Conservation (phyloP, 805 yeast species). For the Candida ipomoeae region DNA sequence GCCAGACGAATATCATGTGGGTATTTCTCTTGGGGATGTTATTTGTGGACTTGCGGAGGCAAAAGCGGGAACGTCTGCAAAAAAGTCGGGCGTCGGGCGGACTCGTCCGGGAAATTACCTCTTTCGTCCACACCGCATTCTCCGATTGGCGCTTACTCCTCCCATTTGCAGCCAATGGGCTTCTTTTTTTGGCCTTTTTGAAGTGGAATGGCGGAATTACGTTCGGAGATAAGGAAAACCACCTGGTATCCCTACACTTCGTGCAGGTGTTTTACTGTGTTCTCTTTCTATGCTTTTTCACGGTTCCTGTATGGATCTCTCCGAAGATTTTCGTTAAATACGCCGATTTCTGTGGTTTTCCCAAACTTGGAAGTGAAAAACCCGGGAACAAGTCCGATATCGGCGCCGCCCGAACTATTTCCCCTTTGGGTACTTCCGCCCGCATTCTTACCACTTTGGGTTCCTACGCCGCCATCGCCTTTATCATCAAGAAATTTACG, state of each 20-base stretch:
- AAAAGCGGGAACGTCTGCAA: neutral
- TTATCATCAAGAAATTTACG: conserved; percentile 56
- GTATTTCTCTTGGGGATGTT: conserved; percentile 54
- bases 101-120: neutral
- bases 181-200: conserved; percentile 54
- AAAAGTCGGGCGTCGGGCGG: neutral
- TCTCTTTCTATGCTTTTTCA: conserved; percentile 57
- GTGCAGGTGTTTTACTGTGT: conserved; percentile 81
- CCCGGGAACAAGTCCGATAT: too few relatives aligned
- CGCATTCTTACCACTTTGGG: neutral
- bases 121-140: conserved; percentile 10
- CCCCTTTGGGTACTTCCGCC: neutral
- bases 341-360: conserved; percentile 18
- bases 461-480: conserved; percentile 29
- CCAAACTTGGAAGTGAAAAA: too few relatives aligned
- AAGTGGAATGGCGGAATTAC: conserved; percentile 77
- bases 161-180: conserved; percentile 54
- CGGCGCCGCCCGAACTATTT: too few relatives aligned
- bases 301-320: conserved; percentile 72
- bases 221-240: conserved; percentile 88
- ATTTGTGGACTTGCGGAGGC: conserved; percentile 44
- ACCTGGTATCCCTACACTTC: conserved; percentile 62
- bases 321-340: conserved; percentile 39
- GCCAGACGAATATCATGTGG: conserved; percentile 95
- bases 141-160: conserved; percentile 23